Evolutionary conservation across 2,329 filamentous ascomycete species (phyloP).

Genomic region (Cladophialophora carrionii): DNA sequence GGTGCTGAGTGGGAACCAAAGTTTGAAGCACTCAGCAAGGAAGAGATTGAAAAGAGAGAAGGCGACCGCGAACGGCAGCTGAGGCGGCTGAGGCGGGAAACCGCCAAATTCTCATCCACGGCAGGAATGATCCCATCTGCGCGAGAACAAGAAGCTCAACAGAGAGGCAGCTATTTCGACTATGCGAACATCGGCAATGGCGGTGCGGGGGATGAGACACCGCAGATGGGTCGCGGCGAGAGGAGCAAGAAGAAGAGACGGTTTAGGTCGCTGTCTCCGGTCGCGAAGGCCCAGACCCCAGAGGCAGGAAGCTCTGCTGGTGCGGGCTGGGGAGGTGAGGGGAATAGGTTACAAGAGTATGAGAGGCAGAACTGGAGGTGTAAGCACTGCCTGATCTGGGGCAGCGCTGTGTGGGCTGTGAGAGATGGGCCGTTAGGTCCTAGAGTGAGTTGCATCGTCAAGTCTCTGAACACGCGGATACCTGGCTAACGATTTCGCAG

Average conservation of each 20-base stretch:
- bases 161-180: constrained; percentile 62
- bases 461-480: background rate
- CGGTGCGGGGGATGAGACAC: constrained; percentile 62
- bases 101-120: constrained; percentile 86
- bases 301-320: constrained; percentile 59
- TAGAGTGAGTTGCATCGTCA: constrained; percentile 63
- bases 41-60: constrained; percentile 97
- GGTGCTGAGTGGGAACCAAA: constrained; percentile 83
- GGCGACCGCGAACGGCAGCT: constrained; percentile 92
- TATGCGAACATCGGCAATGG: constrained; percentile 49
- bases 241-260: constrained; percentile 92
- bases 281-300: constrained; percentile 74
- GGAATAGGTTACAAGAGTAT: constrained; percentile 64
- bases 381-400: constrained; percentile 83
- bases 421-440: constrained; percentile 84
- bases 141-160: constrained; percentile 68
- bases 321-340: constrained; percentile 70
- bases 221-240: constrained; percentile 82
- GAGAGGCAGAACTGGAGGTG: constrained; percentile 88
- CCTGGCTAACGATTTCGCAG: constrained; percentile 50
- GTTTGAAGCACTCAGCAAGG: constrained; percentile 80
- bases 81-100: constrained; percentile 82
- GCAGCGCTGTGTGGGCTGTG: constrained; percentile 90
- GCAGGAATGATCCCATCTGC: constrained; percentile 66
- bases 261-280: constrained; percentile 84